phyloP scores from a whole-genome alignment of 495 filamentous ascomycete species.

The Aspergillus biplanus region DNA sequence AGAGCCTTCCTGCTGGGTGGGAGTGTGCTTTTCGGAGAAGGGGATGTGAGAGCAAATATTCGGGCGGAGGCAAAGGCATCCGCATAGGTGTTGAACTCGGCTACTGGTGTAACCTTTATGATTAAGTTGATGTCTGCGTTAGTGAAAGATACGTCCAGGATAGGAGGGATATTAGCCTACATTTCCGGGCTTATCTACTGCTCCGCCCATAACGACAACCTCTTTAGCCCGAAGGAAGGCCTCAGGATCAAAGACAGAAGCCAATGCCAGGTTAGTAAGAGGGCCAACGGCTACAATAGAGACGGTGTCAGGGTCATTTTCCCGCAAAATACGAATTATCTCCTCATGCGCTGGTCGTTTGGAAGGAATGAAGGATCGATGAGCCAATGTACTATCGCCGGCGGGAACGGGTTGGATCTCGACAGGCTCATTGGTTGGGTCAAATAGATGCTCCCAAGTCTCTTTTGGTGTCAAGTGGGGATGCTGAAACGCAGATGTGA shows the following conservation, averaged over 20 bases:
- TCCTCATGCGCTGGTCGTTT: slow-evolving; percentile 73
- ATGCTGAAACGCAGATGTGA: slow-evolving; percentile 51
- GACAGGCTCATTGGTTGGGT: slow-evolving; percentile 45
- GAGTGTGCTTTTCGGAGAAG: slow-evolving; percentile 68
- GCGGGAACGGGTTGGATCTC: slow-evolving; percentile 40
- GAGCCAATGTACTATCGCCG: slow-evolving; percentile 32
- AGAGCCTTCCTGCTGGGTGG: slow-evolving; percentile 58
- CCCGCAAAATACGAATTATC: slow-evolving; percentile 78
- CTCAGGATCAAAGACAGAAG: slow-evolving; percentile 80
- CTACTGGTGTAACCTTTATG: slow-evolving; percentile 64
- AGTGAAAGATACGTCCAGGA: slow-evolving; percentile 1
- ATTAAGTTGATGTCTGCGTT: not conserved
- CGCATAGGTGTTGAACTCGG: slow-evolving; percentile 85
- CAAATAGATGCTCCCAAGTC: slow-evolving; percentile 84
- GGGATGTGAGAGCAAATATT: slow-evolving; percentile 87
- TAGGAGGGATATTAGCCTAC: slow-evolving; percentile 37
- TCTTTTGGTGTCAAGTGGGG: slow-evolving; percentile 83
- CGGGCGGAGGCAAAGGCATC: slow-evolving; percentile 84
- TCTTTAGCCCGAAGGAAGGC: slow-evolving; percentile 88
- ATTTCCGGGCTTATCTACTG: slow-evolving; percentile 80
- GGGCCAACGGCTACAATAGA: slow-evolving; percentile 90
- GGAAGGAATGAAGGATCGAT: slow-evolving; percentile 70
- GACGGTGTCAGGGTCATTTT: slow-evolving; percentile 80
- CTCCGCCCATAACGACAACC: slow-evolving; percentile 95
- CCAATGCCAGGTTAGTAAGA: slow-evolving; percentile 86